Percentiles rank a stretch among this genome's conserved stretches.
Conservation (phyloP, 306 rosid species). For the Trifolium pratense region DNA sequence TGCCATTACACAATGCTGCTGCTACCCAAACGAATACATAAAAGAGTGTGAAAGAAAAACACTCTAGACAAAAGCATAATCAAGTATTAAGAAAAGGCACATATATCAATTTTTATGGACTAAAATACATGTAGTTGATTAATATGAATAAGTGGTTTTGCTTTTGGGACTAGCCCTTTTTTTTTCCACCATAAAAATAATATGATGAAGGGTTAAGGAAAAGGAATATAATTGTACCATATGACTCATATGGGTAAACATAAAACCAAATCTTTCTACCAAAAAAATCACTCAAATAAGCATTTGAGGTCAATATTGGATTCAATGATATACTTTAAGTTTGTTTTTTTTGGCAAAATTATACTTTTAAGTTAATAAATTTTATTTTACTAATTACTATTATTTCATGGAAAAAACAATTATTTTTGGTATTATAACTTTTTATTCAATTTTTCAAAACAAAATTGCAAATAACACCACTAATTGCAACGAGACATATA, state of each 20-base stretch:
- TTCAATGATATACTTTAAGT: neutral
- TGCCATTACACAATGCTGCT: constrained; percentile 9
- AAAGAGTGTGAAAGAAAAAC: constrained; percentile 43
- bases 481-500: neutral
- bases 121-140: neutral
- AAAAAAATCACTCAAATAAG: neutral
- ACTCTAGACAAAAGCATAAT: constrained; percentile 8
- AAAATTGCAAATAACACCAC: neutral
- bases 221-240: no score
- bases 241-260: neutral
- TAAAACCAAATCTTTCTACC: no score
- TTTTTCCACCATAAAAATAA: no score
- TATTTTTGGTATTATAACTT: neutral
- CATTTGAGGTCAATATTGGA: neutral
- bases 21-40: constrained; percentile 26
- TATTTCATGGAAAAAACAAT: neutral
- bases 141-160: no score
- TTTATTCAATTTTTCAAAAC: neutral
- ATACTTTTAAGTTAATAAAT: no score
- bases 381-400: neutral
- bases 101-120: neutral
- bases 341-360: no score
- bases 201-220: no score
- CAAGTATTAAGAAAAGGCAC: neutral
- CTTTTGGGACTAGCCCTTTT: no score